Evolutionary conservation across 1,284 basidiomycete genomes (phyloP).

Genomic region (Wallemia mellicola): DNA sequence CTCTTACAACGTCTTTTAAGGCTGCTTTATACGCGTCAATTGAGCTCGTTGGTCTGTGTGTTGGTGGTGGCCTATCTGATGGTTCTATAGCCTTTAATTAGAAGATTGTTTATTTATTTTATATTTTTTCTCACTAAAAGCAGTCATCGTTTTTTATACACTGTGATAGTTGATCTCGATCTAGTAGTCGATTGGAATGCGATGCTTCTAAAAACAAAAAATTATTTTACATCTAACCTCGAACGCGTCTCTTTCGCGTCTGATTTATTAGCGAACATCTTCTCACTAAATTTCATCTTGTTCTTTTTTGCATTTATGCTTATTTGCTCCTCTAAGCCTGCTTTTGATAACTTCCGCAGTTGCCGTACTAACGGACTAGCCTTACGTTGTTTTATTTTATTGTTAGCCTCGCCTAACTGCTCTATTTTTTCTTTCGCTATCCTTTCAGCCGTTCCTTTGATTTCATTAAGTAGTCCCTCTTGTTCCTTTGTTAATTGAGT

Average conservation of each 20-base stretch:
- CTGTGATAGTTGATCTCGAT: too few species aligned
- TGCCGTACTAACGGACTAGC: neutral
- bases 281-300: neutral
- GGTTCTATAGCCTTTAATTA: neutral
- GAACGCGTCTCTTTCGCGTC: neutral
- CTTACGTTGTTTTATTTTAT: neutral
- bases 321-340: neutral
- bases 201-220: neutral
- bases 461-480: too few species aligned
- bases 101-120: neutral
- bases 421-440: neutral
- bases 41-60: neutral
- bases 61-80: neutral
- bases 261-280: neutral
- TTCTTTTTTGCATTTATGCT: neutral
- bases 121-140: neutral
- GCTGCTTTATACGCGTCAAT: neutral
- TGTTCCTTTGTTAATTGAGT: too few species aligned
- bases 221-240: neutral
- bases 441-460: too few species aligned
- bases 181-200: neutral
- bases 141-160: neutral
- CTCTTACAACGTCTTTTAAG: neutral
- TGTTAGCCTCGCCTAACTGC: neutral
- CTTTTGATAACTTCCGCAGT: neutral